Evolutionary conservation across 2,329 filamentous ascomycete species (phyloP).

Genomic region (Ambrosiella cleistominuta): DNA sequence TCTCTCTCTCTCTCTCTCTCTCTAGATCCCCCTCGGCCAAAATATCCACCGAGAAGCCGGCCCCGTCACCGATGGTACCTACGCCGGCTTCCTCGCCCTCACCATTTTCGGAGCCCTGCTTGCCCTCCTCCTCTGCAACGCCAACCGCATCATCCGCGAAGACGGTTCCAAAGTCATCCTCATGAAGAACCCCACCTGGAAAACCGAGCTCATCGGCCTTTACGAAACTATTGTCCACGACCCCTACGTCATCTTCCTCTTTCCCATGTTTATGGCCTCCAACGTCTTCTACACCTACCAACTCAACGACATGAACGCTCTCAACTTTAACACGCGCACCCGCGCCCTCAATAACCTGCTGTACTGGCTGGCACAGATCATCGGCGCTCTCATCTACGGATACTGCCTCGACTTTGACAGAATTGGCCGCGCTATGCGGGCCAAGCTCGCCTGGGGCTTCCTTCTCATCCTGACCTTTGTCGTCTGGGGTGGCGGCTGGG

Average conservation of each 20-base stretch:
- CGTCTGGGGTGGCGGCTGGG: slow-evolving; percentile 72
- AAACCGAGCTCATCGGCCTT: slow-evolving; percentile 59
- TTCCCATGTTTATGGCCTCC: slow-evolving; percentile 37
- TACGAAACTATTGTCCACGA: slow-evolving; percentile 54
- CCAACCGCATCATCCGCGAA: slow-evolving; percentile 51
- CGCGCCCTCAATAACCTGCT: slow-evolving; percentile 55
- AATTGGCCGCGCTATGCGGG: slow-evolving; percentile 47
- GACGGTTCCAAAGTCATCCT: slow-evolving; percentile 68
- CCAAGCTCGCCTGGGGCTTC: slow-evolving; percentile 41
- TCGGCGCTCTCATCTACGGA: slow-evolving; percentile 58
- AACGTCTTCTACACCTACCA: slow-evolving; percentile 41
- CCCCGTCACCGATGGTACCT: slow-evolving; percentile 59
- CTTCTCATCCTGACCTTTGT: slow-evolving; percentile 56
- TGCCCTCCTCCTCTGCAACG: slow-evolving; percentile 52
- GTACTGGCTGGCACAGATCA: slow-evolving; percentile 66
- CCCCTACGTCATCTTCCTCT: slow-evolving; percentile 56
- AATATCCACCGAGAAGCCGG: slow-evolving; percentile 41
- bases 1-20: background rate
- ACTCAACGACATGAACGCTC: slow-evolving; percentile 36
- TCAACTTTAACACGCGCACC: slow-evolving; percentile 35
- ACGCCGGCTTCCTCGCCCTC: slow-evolving; percentile 72
- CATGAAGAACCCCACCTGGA: slow-evolving; percentile 83
- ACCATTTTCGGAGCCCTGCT: slow-evolving; percentile 56
- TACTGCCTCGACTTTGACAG: slow-evolving; percentile 45
- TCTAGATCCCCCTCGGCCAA: slow-evolving; percentile 49